Conservation (phyloP, 768 basidiomycete species). For the Macrolepiota fuliginosa region DNA sequence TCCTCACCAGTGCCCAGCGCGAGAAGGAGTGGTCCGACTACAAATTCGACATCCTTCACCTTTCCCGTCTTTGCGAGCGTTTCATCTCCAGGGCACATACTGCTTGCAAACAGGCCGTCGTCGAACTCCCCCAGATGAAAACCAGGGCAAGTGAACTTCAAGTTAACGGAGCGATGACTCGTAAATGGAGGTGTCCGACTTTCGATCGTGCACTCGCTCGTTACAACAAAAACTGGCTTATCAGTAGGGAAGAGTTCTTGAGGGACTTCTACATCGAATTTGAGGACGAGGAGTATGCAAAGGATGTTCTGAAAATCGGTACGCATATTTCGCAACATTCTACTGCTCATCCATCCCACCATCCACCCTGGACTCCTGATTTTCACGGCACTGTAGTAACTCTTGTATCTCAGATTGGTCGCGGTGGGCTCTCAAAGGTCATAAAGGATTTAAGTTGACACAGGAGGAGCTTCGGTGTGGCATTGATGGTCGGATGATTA, state of each 20-base stretch:
- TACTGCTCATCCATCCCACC: not conserved
- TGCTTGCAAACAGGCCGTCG: conserved; percentile 14
- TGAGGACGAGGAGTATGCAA: conserved; percentile 38
- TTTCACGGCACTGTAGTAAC: not conserved
- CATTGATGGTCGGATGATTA: conserved; percentile 29
- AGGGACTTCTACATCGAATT: conserved; percentile 39
- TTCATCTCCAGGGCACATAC: conserved; percentile 32
- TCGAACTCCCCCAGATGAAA: conserved; percentile 7
- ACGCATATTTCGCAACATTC: conserved; percentile 11
- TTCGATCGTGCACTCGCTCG: conserved; percentile 43
- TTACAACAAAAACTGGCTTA: conserved; percentile 41
- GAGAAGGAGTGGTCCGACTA: conserved; percentile 39
- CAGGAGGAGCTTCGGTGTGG: conserved; percentile 33
- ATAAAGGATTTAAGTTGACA: conserved; percentile 39
- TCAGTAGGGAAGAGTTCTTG: conserved; percentile 35
- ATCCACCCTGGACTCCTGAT: not conserved
- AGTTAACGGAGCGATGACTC: conserved; percentile 9
- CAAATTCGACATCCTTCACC: conserved; percentile 42
- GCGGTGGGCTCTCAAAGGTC: conserved; percentile 35
- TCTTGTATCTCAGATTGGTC: conserved; percentile 31
- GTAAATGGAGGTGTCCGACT: conserved; percentile 34
- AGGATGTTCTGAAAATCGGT: conserved; percentile 38
- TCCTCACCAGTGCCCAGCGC: conserved; percentile 31
- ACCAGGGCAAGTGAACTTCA: conserved; percentile 3
- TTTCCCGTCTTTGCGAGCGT: conserved; percentile 34